Evolutionary conservation across 1,284 basidiomycete species (phyloP), one percentile per base, ranked within the genome.

Genomic region (Sporisorium graminicola): DNA sequence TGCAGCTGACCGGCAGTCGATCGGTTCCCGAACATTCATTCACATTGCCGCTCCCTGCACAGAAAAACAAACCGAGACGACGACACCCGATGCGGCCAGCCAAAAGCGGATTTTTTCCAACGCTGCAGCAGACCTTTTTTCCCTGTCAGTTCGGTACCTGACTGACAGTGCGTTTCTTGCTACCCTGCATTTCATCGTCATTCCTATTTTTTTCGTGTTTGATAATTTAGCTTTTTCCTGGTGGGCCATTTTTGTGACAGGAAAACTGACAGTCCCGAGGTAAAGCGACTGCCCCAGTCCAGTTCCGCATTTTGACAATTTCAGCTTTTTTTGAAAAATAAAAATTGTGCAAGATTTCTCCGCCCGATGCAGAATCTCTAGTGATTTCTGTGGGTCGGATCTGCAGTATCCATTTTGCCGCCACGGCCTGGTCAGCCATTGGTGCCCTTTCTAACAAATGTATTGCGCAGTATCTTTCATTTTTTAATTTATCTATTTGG

Each of bases 291-390:
- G 50, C 31, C 9, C 33, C 10, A 8, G 14, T 10, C 37, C 5
- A 31, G 31, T 53, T 53, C 51, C 51, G 51, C 51, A 53, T 56
- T 56, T 46, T 46, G 43, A 47, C 42, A 31, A 47, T 26, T 33
- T 57, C 42, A 31, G 37, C 26, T 33, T 57, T 40, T 46, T 57
- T 31, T 29, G 29, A 31, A 5, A 10, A 31, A 31, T 31, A 10
- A 5, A 10, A 31, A 5, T 31, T 31, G 5, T 31, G 29, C 14
- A 5, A 18, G n/a, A 20, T 13, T 35, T 44, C 26, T 18, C 13
- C 20, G 20, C 29, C 54, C 54, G 54, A 57, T 47, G 55, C 55
- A 57, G 55, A 57, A 47, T 44, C 20, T 46, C 10, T 18, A 9
- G 2, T 20, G 3, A 24, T 29, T 31, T 35, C n/a, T 35, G 29